A percentile compares a stretch with the other conserved stretches of the same genome.
These are phyloP conservation scores for Afroboletus lepidellus DNA, from an alignment of 1,284 basidiomycete genomes.

Conservation along the genomic window DNA sequence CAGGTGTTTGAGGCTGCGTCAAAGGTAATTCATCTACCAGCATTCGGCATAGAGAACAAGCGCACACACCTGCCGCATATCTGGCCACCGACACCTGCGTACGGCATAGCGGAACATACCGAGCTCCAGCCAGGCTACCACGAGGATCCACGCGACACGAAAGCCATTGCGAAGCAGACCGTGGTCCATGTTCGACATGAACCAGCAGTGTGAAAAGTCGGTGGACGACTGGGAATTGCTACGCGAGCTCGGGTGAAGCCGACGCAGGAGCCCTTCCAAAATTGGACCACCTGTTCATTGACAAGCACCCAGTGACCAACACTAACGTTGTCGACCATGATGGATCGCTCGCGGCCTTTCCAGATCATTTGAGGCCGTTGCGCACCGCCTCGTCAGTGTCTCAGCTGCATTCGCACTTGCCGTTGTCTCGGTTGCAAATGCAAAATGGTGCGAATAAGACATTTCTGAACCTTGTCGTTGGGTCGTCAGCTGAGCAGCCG, in stretches of 20 bases:
- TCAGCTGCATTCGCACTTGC: neutral
- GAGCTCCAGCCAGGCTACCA: slow-evolving; percentile 32
- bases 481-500: neutral
- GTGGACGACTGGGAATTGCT: no score
- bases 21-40: neutral
- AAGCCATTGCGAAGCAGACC: slow-evolving; percentile 16
- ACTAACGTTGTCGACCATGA: neutral
- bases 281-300: neutral
- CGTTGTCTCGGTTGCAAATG: neutral
- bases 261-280: neutral
- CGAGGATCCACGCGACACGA: slow-evolving; percentile 26
- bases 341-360: neutral
- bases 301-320: no score
- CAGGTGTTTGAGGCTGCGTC: slow-evolving; percentile 18
- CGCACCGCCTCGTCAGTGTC: neutral
- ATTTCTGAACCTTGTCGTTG: neutral
- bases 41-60: neutral
- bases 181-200: slow-evolving; percentile 10
- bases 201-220: neutral
- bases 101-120: slow-evolving; percentile 26
- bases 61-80: slow-evolving; percentile 20
- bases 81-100: slow-evolving; percentile 27
- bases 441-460: neutral
- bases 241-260: slow-evolving; percentile 14
- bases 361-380: neutral